phyloP scores from a whole-genome alignment of 1,139 yeast genomes.

The Nakaseomyces delphensis region DNA sequence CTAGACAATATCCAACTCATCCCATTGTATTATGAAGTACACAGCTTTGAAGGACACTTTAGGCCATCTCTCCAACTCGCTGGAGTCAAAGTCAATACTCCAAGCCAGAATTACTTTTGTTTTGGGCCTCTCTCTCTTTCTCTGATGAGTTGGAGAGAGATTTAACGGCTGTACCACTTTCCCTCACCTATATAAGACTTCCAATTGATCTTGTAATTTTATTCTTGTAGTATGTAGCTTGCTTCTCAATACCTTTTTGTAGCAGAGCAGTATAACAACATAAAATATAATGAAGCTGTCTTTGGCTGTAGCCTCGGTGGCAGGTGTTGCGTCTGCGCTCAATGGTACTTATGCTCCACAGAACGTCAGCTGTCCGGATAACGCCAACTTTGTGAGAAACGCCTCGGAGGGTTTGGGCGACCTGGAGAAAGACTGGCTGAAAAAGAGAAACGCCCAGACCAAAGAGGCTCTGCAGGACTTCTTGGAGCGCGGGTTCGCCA shows the following conservation, averaged over 20 bases:
- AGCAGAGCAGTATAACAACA: neutral
- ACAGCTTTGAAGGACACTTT: too few species aligned
- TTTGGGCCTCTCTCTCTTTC: neutral
- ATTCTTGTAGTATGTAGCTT: too few species aligned
- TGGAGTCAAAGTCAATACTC: neutral
- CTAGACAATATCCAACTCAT: too few species aligned
- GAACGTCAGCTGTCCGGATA: conserved; percentile 28
- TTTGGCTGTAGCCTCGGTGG: neutral
- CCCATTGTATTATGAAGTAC: too few species aligned
- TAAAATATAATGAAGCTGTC: neutral
- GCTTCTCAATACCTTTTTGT: too few species aligned
- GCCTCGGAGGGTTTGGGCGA: conserved; percentile 30
- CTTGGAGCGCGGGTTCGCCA: conserved; percentile 48
- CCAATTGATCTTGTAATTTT: neutral
- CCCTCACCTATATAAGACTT: neutral
- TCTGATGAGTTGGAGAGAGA: too few species aligned
- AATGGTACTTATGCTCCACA: conserved; percentile 58
- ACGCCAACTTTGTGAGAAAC: conserved; percentile 33
- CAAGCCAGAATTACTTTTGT: neutral
- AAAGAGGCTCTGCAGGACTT: conserved; percentile 47
- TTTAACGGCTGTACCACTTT: neutral
- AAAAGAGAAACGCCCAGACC: conserved; percentile 45
- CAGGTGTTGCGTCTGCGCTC: conserved; percentile 28
- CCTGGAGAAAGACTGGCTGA: conserved; percentile 32
- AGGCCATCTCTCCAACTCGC: too few species aligned